Evolutionary conservation across 768 basidiomycete genomes (phyloP).

Genomic region (Mycena kentingensis): DNA sequence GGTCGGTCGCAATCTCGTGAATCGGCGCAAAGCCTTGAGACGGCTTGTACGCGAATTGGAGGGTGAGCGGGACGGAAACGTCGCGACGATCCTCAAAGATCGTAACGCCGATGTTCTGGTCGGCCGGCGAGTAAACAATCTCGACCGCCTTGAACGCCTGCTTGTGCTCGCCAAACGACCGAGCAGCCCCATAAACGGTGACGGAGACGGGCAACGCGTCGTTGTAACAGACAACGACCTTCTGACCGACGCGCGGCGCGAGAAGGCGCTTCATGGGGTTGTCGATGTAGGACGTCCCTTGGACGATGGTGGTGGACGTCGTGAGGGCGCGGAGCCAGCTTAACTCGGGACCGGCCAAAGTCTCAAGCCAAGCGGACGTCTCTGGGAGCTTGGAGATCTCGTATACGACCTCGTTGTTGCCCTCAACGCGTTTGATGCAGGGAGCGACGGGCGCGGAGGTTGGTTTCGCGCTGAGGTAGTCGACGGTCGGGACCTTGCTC

Average conservation of each 20-base stretch:
- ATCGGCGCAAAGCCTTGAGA: too few relatives aligned
- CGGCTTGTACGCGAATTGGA: too few relatives aligned
- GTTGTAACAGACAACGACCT: conserved; percentile 60
- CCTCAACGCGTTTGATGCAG: conserved; percentile 45
- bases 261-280: conserved; percentile 90
- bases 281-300: conserved; percentile 80
- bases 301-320: conserved; percentile 80
- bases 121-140: conserved; percentile 56
- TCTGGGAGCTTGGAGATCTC: conserved; percentile 50
- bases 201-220: conserved; percentile 57
- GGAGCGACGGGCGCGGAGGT: conserved; percentile 36
- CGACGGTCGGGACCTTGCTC: conserved; percentile 73
- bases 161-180: conserved; percentile 76
- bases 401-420: conserved; percentile 49
- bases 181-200: conserved; percentile 72
- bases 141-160: conserved; percentile 81
- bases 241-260: conserved; percentile 77
- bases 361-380: conserved; percentile 77
- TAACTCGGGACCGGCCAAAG: conserved; percentile 75
- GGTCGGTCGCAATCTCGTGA: conserved; percentile 74
- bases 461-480: conserved; percentile 70
- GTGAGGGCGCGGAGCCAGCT: conserved; percentile 88
- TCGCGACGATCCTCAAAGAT: conserved; percentile 83
- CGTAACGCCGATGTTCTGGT: conserved; percentile 66
- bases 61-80: conserved; percentile 72